Base-by-base conservation (phyloP, 176 grass and related monocot species). In the Saccharum officinarum region DNA sequence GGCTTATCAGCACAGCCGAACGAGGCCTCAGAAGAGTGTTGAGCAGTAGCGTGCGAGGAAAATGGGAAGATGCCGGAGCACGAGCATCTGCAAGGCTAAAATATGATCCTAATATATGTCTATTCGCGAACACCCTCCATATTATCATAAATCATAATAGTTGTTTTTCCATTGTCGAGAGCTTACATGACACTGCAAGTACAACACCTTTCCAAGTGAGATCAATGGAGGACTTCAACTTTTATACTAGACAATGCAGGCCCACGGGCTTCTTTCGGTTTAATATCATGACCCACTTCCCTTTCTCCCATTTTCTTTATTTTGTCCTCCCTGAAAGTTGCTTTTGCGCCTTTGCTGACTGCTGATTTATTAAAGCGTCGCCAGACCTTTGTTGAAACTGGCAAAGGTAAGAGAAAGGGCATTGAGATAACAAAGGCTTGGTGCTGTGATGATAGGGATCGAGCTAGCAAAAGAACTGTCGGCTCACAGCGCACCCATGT, bases 221-320 rank as follows among this genome's bases (percentile, higher is more conserved):
- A 13, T 62, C 4, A 62, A 0, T 16, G 12, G 12, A 66, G 63
- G 28, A 7, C 5, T 31, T 66, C 4, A n/a, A 63, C 65, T 69
- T 81, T 69, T 50, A 3, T 22, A 3, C 8, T 12, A 20, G 40
- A 39, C 76, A 36, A 25, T 0, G 6, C 20, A 16, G 54, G 41
- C 31, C 68, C n/a, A 80, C 57, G 77, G 69, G 36, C 11, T 67
- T 67, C 60, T 87, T 87, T 44, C 45, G 11, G 59, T 23, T 16
- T 36, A 11, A 40, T 57, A 40, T 54, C 6, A 16, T 12, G 46
- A 52, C 47, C 33, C 46, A 50, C 45, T 7, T 2, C 44, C 18
- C 13, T 55, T 54, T 25, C 38, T 44, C 76, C 18, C 17, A 17
- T 14, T 73, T 11, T 16, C 39, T 42, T 79, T 11, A 1, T 4